Base-by-base conservation (phyloP, 306 rosid genomes). In the Erythrophleum fordii region DNA sequence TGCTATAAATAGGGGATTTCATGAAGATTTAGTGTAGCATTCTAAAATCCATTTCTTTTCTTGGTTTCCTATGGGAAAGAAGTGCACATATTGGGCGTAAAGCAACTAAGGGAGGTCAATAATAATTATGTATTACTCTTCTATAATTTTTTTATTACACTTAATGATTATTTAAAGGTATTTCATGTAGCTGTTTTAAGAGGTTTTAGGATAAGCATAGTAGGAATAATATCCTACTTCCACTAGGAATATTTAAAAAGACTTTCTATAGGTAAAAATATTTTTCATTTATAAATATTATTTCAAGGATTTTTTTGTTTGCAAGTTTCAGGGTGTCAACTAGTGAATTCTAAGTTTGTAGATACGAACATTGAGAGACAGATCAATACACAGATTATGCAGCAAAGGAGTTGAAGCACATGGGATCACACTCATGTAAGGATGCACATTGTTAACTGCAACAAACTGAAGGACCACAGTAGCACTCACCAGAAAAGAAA, bases 401-500 rank as follows among this genome's bases (percentile, higher is more conserved):
- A 25, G 55, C n/a, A 77, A 22, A 11, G 48, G 46, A 34, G 66
- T 49, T 77, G 59, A 26, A 74, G 53, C 66, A 68, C 71, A 80
- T 8, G 49, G 72, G 76, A 44, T 74, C 48, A 78, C 29, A 85
- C 16, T 76, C 10, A 16, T 37, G 34, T 28, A 37, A 51, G 73
- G 55, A 61, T 65, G 65, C 7, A 46, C 70, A 17, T 49, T 31
- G 23, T 65, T 25, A 52, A 78, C 48, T 12, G 44, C 29, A 35
- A 70, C 65, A 80, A 83, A 83, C 55, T 56, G 67, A 67, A 68
- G 41, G 58, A 61, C 53, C 66, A 73, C 82, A 85, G 71, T 10
- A 64, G 80, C 72, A 88, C 99, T 88, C 87, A 95, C 99, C 99
- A 95, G 83, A 91, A 83, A 88, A 95, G 97, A 85, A 95, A 95